These are phyloP conservation scores for Pisolithus thermaeus DNA, from an alignment of 1,284 basidiomycete species.

Conservation along the genomic window DNA sequence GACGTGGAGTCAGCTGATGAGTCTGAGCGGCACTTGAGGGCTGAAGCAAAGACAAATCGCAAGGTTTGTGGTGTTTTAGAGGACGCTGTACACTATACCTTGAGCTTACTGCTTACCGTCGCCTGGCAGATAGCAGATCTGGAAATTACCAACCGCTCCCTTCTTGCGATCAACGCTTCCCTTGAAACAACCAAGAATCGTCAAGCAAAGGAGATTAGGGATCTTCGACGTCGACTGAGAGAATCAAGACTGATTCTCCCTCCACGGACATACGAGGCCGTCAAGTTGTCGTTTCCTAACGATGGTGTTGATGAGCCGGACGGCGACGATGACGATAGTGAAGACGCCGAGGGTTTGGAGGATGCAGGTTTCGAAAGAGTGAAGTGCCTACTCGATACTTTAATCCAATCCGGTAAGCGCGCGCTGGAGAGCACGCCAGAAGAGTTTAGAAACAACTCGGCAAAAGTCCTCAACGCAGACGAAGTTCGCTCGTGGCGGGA, in stretches of 20 bases:
- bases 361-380: slow-evolving; percentile 53
- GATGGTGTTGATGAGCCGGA: slow-evolving; percentile 40
- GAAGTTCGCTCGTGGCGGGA: slow-evolving; percentile 60
- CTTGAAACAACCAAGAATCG: slow-evolving; percentile 68
- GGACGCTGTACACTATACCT: not conserved
- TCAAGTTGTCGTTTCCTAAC: slow-evolving; percentile 42
- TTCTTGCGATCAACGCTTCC: slow-evolving; percentile 69
- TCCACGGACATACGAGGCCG: slow-evolving; percentile 52
- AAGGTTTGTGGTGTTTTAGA: slow-evolving; percentile 45
- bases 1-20: slow-evolving; percentile 30
- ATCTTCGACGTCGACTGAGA: slow-evolving; percentile 67
- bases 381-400: slow-evolving; percentile 53
- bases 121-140: slow-evolving; percentile 67
- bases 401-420: slow-evolving; percentile 53
- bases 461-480: slow-evolving; percentile 68
- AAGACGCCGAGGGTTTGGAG: slow-evolving; percentile 35
- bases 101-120: slow-evolving; percentile 3
- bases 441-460: slow-evolving; percentile 42
- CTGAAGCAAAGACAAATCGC: slow-evolving; percentile 70
- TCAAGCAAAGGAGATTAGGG: slow-evolving; percentile 77
- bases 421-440: slow-evolving; percentile 55
- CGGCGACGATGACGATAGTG: slow-evolving; percentile 37
- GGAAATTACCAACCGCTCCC: slow-evolving; percentile 75
- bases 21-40: slow-evolving; percentile 50
- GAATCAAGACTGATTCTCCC: slow-evolving; percentile 73